phyloP scores from a whole-genome alignment of 768 basidiomycete genomes.

The Ephemerocybe angulata region DNA sequence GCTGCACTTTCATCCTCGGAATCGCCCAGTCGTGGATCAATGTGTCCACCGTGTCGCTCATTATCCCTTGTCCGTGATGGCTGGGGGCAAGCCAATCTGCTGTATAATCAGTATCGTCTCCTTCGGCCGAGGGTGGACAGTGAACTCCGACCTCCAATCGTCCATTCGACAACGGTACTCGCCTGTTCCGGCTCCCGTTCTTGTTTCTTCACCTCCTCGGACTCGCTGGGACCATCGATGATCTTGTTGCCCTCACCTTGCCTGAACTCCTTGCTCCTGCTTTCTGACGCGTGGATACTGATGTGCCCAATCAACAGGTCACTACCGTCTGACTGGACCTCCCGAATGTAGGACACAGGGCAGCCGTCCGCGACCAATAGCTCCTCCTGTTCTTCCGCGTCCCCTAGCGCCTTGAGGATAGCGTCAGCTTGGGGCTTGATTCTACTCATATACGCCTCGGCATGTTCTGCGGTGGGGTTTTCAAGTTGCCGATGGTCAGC shows the following conservation, averaged over 20 bases:
- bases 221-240: no score
- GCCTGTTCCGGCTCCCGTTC: constrained; percentile 27
- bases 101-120: not conserved
- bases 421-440: constrained; percentile 27
- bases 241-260: constrained; percentile 19
- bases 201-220: no score
- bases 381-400: constrained; percentile 18
- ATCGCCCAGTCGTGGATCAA: constrained; percentile 58
- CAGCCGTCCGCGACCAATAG: constrained; percentile 37
- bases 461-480: constrained; percentile 28
- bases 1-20: constrained; percentile 57
- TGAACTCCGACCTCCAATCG: constrained; percentile 49
- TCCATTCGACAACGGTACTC: constrained; percentile 59
- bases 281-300: constrained; percentile 26
- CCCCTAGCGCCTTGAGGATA: constrained; percentile 28
- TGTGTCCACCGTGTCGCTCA: constrained; percentile 59
- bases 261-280: constrained; percentile 9
- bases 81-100: constrained; percentile 60
- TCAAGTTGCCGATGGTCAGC: not conserved
- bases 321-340: constrained; percentile 52
- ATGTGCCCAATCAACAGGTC: constrained; percentile 54
- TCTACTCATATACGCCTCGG: constrained; percentile 23
- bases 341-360: constrained; percentile 51
- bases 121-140: no score
- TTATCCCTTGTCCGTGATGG: constrained; percentile 68